Evolutionary conservation across 129 eudicot species (phyloP).

Genomic region (Calendula officinalis): DNA sequence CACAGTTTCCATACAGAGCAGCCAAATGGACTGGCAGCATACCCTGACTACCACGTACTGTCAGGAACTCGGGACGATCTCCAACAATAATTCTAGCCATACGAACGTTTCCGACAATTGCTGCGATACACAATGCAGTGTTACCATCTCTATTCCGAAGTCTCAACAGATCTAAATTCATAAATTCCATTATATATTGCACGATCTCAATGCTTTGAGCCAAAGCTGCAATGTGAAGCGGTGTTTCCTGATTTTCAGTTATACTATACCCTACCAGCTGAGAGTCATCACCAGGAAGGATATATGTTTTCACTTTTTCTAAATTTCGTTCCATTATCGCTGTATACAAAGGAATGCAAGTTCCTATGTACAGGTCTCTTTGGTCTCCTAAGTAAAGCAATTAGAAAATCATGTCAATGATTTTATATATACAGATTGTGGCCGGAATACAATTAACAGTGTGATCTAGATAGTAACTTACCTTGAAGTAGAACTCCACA

Average conservation of each 20-base stretch:
- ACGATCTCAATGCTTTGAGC: slow-evolving; percentile 30
- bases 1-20: slow-evolving; percentile 17
- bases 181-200: slow-evolving; percentile 23
- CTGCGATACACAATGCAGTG: slow-evolving; percentile 30
- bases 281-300: background rate
- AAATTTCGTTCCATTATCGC: slow-evolving; percentile 32
- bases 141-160: slow-evolving; percentile 21
- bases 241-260: slow-evolving; percentile 29
- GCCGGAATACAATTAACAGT: too few relatives aligned
- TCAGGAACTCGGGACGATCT: background rate
- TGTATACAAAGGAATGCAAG: slow-evolving; percentile 27
- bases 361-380: slow-evolving; percentile 2
- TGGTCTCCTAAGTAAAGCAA: background rate
- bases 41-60: slow-evolving; percentile 1
- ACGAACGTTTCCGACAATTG: slow-evolving; percentile 17
- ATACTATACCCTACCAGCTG: slow-evolving; percentile 24
- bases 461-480: background rate
- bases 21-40: slow-evolving; percentile 33
- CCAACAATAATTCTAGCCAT: slow-evolving; percentile 26
- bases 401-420: background rate
- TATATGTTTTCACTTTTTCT: slow-evolving; percentile 20
- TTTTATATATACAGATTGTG: too few relatives aligned
- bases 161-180: slow-evolving; percentile 23
- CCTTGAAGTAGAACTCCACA: slow-evolving; percentile 12
- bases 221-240: slow-evolving; percentile 42